phyloP scores from a whole-genome alignment of 2,329 filamentous ascomycete species.

The Microsporum audouinii region DNA sequence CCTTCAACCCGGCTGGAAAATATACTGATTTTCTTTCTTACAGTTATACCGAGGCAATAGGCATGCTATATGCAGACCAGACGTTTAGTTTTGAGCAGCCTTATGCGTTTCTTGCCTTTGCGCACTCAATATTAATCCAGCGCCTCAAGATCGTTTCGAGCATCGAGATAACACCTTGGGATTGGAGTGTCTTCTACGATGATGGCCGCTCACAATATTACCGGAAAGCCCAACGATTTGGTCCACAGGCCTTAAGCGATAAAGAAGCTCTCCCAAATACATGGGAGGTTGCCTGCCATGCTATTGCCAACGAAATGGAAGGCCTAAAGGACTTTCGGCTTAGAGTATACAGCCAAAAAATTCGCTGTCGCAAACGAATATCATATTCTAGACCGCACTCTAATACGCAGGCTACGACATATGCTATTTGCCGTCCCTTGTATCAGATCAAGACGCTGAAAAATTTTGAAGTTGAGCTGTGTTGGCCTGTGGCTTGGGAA shows the following conservation, averaged over 20 bases:
- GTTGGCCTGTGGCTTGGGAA: background rate
- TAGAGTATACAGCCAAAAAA: background rate
- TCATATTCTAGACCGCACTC: background rate
- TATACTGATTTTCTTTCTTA: background rate
- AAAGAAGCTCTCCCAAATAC: background rate
- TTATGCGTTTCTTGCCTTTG: background rate
- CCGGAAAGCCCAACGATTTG: background rate
- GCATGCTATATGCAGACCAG: background rate
- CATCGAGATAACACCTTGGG: background rate
- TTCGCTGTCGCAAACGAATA: background rate
- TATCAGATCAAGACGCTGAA: background rate
- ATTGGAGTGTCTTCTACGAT: background rate
- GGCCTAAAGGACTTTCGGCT: background rate
- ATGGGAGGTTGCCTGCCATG: background rate
- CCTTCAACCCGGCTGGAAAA: background rate
- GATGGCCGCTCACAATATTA: background rate
- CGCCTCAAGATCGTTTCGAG: background rate
- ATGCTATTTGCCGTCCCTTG: background rate
- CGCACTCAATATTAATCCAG: background rate
- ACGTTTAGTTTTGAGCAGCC: background rate
- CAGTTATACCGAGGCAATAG: background rate
- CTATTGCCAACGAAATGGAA: background rate
- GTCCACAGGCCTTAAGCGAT: background rate
- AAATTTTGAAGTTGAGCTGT: background rate
- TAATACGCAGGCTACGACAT: background rate